Evolutionary conservation across 2,329 filamentous ascomycete genomes (phyloP), one percentile per base, ranked within the genome.

Genomic region (Emergomyces orientalis): DNA sequence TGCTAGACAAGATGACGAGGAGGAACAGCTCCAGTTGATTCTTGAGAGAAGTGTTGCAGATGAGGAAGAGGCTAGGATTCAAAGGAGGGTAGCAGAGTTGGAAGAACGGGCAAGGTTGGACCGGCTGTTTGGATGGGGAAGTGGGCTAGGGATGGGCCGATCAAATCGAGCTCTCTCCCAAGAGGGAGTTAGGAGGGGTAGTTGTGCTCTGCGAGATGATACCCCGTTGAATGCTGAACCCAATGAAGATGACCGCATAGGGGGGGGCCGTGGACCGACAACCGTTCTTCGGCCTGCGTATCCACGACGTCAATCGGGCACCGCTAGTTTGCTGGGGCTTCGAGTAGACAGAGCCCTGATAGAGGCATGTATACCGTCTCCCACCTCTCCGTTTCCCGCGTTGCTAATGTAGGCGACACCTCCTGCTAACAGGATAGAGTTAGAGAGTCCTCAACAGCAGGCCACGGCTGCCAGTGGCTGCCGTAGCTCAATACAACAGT

Each of bases 1-100:
- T 52, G 57, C 39, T 32, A 30, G 55, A 2, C 37, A 63, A 2
- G 39, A 61, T 55, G 63, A 64, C 25, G 61, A 63, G 4, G 57
- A 60, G 22, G 57, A 51, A 14, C 1, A n/a, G 45, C n/a, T 63
- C 25, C 30, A n/a, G 22, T 17, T 25, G 37, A 47, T 52, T 32
- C 22, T 63, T 17, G 57, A 61, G 54, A 34, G 59, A 61, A 66
- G 65, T 37, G 57, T 34, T 14, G 60, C 60, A 3, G 65, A 63
- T 30, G 65, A 64, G 49, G 30, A 52, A 41, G 27, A 57, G 27
- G 54, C 52, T 9, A 59, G 60, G 37, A 52, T 25, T 34, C 58
- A 43, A 37, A 41, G 60, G 45, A 43, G 49, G 37, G 17, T 56
- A n/a, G 58, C 27, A 27, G 61, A 64, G 32, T n/a, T n/a, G n/a